These are phyloP conservation scores for Dictyostelium purpureum DNA, from an alignment of 78 protist species.

Conservation along the genomic window DNA sequence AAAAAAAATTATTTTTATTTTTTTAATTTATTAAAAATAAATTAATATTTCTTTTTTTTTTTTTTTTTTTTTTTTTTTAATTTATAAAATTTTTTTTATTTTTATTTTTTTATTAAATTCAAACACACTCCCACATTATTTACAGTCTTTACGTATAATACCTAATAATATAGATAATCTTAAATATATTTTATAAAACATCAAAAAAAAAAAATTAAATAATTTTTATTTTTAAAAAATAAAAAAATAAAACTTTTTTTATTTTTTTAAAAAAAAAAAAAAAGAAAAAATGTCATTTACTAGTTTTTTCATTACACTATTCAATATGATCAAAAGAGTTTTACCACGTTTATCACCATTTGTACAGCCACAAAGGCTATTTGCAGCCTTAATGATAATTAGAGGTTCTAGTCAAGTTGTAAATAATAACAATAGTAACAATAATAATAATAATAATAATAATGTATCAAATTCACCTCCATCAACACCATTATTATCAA, in stretches of 20 bases:
- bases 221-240: background rate
- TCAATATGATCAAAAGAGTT: conserved; percentile 47
- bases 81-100: no score
- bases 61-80: no score
- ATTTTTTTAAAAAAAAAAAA: no score
- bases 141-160: no score
- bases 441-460: background rate
- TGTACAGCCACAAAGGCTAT: conserved; percentile 52
- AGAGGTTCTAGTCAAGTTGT: background rate
- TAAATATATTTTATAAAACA: no score
- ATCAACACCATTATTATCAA: background rate
- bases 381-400: conserved; percentile 38
- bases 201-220: no score
- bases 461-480: background rate
- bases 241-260: background rate
- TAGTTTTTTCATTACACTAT: conserved; percentile 10
- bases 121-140: no score
- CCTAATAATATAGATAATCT: background rate
- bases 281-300: conserved; percentile 1
- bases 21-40: background rate
- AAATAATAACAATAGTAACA: background rate
- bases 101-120: no score
- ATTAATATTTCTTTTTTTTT: background rate
- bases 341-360: background rate
- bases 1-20: background rate